Evolutionary conservation across 176 grass and related monocot species (phyloP).

Genomic region (Alopecurus myosuroides): DNA sequence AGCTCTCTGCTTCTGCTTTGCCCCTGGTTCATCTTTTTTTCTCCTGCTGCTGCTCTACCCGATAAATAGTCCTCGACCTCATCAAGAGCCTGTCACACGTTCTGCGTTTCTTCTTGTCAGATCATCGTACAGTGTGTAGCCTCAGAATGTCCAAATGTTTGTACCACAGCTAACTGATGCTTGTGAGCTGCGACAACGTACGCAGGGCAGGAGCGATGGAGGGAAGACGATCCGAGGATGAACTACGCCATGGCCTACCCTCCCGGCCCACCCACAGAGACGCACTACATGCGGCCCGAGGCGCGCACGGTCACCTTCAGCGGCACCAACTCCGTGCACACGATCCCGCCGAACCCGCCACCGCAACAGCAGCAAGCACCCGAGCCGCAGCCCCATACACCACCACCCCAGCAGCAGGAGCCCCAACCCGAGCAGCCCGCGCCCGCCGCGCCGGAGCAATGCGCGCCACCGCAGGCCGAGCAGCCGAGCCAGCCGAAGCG

Average conservation of each 20-base stretch:
- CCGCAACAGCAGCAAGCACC: background rate
- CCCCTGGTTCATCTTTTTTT: too few species aligned
- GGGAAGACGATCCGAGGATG: constrained; percentile 16
- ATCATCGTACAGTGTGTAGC: too few species aligned
- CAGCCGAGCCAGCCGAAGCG: constrained; percentile 31
- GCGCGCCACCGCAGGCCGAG: background rate
- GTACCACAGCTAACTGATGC: background rate
- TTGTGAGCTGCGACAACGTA: background rate
- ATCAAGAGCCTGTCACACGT: too few species aligned
- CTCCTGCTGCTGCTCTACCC: too few species aligned
- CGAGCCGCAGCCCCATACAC: background rate
- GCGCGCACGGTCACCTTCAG: constrained; percentile 64
- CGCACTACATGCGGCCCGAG: constrained; percentile 26
- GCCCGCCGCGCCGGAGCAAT: constrained; percentile 10
- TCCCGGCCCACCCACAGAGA: constrained; percentile 37
- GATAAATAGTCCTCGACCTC: background rate
- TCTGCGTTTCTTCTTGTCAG: too few species aligned
- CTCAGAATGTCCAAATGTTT: background rate
- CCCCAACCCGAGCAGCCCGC: background rate
- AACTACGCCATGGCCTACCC: constrained; percentile 29
- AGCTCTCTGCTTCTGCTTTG: background rate
- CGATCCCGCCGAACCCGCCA: constrained; percentile 35
- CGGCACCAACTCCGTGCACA: constrained; percentile 38
- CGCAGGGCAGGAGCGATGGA: constrained; percentile 45
- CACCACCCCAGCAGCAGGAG: background rate